Percentiles rank a stretch among this genome's conserved stretches.
phyloP scores from a whole-genome alignment of 352 stramenopile species.

The Phytopythium helicoides region DNA sequence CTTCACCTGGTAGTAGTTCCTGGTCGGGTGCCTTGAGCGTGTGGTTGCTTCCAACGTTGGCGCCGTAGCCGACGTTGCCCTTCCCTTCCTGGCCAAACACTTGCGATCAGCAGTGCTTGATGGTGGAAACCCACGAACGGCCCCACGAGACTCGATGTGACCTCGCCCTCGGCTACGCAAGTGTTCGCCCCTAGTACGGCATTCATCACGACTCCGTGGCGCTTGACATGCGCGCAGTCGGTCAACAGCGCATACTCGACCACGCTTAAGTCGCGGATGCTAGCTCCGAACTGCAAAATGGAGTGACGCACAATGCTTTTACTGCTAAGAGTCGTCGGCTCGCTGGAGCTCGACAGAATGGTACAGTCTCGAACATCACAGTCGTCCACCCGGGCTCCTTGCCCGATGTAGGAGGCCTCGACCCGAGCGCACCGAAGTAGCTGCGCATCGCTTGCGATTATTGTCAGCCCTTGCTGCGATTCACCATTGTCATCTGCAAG shows the following conservation, averaged over 20 bases:
- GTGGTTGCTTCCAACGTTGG: constrained; percentile 97
- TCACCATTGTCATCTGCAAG: constrained; percentile 15
- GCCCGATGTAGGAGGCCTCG: constrained; percentile 63
- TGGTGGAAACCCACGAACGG: constrained; percentile 96
- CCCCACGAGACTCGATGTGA: constrained; percentile 89
- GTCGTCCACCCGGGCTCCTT: constrained; percentile 53
- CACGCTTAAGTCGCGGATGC: constrained; percentile 62
- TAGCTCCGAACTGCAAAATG: constrained; percentile 72
- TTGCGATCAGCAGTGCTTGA: constrained; percentile 91
- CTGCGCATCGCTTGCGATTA: constrained; percentile 47
- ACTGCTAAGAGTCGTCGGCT: constrained; percentile 37
- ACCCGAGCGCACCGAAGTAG: constrained; percentile 68
- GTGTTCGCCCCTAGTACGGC: constrained; percentile 88
- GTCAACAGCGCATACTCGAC: constrained; percentile 72
- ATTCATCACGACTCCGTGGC: constrained; percentile 83
- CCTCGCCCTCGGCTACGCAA: constrained; percentile 85
- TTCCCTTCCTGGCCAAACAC: constrained; percentile 91
- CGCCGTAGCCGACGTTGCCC: constrained; percentile 93
- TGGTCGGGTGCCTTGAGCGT: constrained; percentile 90
- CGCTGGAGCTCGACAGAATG: constrained; percentile 56
- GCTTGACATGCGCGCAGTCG: constrained; percentile 72
- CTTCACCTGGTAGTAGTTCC: constrained; percentile 92
- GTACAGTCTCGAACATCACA: constrained; percentile 56
- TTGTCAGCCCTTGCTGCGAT: constrained; percentile 27
- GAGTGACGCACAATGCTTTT: constrained; percentile 68